Conservation (phyloP, 148 eudicot species). For the Camellia japonica region DNA sequence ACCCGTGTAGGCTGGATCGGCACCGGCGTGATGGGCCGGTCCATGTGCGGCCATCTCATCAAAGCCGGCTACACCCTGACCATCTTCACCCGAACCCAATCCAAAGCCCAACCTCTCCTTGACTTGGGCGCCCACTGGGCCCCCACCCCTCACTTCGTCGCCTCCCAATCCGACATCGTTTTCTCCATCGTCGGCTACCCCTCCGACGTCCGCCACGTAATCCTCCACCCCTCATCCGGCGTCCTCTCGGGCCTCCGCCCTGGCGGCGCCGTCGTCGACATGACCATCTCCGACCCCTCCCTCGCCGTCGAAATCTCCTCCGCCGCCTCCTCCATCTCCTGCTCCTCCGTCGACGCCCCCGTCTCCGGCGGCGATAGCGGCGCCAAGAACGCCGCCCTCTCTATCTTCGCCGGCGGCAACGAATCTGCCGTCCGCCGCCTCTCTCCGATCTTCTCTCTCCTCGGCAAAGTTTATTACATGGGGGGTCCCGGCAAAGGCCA, state of each 20-base stretch:
- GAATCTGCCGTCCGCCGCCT: constrained; percentile 27
- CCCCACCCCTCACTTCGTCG: constrained; percentile 54
- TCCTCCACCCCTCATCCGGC: constrained; percentile 51
- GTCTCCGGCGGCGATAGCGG: constrained; percentile 96
- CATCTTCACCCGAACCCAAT: constrained; percentile 79
- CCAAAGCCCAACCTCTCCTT: constrained; percentile 70
- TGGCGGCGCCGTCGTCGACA: constrained; percentile 67
- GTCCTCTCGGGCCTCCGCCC: constrained; percentile 51
- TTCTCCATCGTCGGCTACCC: constrained; percentile 96
- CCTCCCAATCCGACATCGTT: constrained; percentile 82
- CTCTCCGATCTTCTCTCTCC: constrained; percentile 42
- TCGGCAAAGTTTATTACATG: constrained; percentile 77
- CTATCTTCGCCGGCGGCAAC: constrained; percentile 92
- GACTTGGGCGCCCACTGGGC: constrained; percentile 65
- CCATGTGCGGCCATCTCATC: constrained; percentile 89
- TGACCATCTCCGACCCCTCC: constrained; percentile 95
- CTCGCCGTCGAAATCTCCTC: constrained; percentile 54
- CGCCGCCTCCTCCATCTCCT: constrained; percentile 37
- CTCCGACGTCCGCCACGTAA: constrained; percentile 82
- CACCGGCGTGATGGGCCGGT: constrained; percentile 91
- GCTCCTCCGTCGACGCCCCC: constrained; percentile 77
- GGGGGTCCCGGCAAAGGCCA: constrained; percentile 95
- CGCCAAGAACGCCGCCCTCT: constrained; percentile 51
- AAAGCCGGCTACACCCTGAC: constrained; percentile 87
- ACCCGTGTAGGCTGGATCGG: constrained; percentile 93